phyloP scores from a whole-genome alignment of 164 flowering plant genomes.

The Kingdonia uniflora region DNA sequence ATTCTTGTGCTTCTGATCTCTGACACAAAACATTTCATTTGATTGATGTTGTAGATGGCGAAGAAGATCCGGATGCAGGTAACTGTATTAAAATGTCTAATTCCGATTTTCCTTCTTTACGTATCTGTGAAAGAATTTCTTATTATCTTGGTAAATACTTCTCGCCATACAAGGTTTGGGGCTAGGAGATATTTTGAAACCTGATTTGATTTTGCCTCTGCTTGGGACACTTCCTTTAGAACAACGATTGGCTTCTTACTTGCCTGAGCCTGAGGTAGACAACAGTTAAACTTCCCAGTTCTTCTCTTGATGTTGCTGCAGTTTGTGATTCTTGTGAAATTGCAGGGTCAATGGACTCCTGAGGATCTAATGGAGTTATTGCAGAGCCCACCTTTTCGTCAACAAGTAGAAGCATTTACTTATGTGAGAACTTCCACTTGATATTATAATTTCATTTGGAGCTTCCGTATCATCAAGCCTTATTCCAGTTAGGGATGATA shows the following conservation, averaged over 20 bases:
- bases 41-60: slow-evolving; percentile 31
- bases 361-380: slow-evolving; percentile 74
- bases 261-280: slow-evolving; percentile 98
- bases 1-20: slow-evolving; percentile 1
- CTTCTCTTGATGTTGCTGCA: slow-evolving; percentile 3
- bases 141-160: not conserved
- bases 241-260: slow-evolving; percentile 51
- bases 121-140: too few relatives aligned
- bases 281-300: not conserved
- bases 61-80: slow-evolving; percentile 76
- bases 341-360: slow-evolving; percentile 72
- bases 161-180: slow-evolving; percentile 44
- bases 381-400: slow-evolving; percentile 92
- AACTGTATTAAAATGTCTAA: not conserved
- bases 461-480: not conserved
- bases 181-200: slow-evolving; percentile 79
- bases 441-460: not conserved
- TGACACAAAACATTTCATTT: slow-evolving; percentile 6
- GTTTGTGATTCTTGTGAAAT: slow-evolving; percentile 7
- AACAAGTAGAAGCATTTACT: slow-evolving; percentile 92
- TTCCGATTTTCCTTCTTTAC: too few relatives aligned
- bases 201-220: slow-evolving; percentile 75
- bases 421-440: slow-evolving; percentile 52
- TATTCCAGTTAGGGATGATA: not conserved
- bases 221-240: slow-evolving; percentile 55